phyloP scores from a whole-genome alignment of 768 basidiomycete genomes.

The Trichaptum fuscoviolaceum region DNA sequence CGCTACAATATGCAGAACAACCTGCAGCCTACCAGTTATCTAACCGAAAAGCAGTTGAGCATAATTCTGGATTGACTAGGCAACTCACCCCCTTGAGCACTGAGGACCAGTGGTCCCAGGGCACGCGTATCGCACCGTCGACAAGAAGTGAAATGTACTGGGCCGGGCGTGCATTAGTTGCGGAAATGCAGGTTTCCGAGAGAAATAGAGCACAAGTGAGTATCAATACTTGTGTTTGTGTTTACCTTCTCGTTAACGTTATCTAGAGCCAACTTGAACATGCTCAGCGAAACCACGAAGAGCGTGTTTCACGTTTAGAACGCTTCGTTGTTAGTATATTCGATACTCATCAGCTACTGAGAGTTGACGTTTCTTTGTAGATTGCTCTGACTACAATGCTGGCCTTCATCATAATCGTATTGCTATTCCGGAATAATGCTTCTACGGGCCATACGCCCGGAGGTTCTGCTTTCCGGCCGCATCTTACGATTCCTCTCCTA shows the following conservation, averaged over 20 bases:
- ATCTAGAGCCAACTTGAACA: not conserved
- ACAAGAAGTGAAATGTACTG: not conserved
- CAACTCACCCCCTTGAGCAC: not conserved
- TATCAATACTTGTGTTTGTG: too few species aligned
- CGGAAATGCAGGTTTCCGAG: not conserved
- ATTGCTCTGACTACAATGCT: not conserved
- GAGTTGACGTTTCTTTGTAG: not conserved
- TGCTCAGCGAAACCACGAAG: not conserved
- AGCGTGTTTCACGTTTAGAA: not conserved
- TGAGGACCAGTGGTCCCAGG: not conserved
- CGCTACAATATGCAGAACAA: not conserved
- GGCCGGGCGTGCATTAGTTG: not conserved
- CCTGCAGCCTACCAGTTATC: not conserved
- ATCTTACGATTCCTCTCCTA: not conserved
- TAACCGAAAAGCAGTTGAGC: not conserved
- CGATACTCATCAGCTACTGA: not conserved
- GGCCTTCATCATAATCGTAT: not conserved
- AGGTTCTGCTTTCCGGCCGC: not conserved
- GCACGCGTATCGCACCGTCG: not conserved
- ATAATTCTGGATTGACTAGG: not conserved
- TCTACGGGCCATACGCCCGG: not conserved
- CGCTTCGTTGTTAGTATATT: not conserved
- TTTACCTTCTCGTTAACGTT: too few species aligned
- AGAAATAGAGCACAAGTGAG: not conserved
- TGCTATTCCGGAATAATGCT: not conserved